These are phyloP conservation scores for Durotheca rogersii DNA, from an alignment of 495 filamentous ascomycete genomes.

Conservation along the genomic window DNA sequence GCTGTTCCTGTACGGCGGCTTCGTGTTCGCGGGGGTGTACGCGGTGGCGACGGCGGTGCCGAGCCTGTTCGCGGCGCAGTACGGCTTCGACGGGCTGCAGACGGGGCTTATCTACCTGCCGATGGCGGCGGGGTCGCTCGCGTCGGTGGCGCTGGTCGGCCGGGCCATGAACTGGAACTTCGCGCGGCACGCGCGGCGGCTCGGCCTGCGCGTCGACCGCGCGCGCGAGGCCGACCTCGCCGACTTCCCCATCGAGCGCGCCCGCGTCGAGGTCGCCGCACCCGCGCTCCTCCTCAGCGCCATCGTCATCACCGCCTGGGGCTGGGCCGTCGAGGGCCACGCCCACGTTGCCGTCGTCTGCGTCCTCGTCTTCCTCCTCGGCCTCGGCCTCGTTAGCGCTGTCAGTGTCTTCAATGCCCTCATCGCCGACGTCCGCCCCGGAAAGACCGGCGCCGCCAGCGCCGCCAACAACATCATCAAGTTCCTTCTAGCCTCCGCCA, in stretches of 20 bases:
- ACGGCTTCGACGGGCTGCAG: conserved; percentile 58
- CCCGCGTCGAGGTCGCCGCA: conserved; percentile 57
- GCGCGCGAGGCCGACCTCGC: conserved; percentile 54
- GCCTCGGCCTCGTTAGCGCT: conserved; percentile 54
- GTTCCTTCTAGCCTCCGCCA: conserved; percentile 63
- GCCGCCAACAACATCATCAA: conserved; percentile 67
- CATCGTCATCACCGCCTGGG: conserved; percentile 49
- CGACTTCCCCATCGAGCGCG: conserved; percentile 63
- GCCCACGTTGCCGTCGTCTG: conserved; percentile 45
- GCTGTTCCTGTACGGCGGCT: conserved; percentile 56
- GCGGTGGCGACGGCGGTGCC: conserved; percentile 48
- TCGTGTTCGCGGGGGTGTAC: conserved; percentile 60
- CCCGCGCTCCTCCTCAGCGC: conserved; percentile 48
- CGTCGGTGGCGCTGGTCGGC: conserved; percentile 57
- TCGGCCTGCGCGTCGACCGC: conserved; percentile 46
- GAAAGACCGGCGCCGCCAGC: conserved; percentile 58
- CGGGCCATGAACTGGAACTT: conserved; percentile 57
- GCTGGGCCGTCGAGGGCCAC: conserved; percentile 50
- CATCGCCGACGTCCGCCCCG: conserved; percentile 43
- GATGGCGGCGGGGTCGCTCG: conserved; percentile 59
- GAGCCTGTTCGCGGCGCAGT: conserved; percentile 51
- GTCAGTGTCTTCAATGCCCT: conserved; percentile 55
- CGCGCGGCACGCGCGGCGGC: conserved; percentile 41
- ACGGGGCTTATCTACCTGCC: conserved; percentile 57
- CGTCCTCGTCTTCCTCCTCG: conserved; percentile 62